These are phyloP conservation scores for Smithsoniella earleae DNA, from an alignment of 163 green algal species.

Conservation along the genomic window DNA sequence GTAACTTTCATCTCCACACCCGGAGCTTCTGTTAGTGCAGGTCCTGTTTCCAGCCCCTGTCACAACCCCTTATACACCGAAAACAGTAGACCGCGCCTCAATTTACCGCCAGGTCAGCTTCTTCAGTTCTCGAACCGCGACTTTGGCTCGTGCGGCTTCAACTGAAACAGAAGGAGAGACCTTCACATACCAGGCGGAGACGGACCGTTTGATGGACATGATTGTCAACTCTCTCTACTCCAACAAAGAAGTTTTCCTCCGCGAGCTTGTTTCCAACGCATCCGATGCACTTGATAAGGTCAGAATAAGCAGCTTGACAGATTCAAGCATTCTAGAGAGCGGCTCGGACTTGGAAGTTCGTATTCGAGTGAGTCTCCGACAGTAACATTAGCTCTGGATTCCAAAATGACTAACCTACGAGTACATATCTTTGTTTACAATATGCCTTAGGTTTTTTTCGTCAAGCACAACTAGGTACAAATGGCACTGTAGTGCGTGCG, in stretches of 20 bases:
- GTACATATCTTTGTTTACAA: background rate
- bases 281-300: slow-evolving; percentile 88
- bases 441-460: too few species aligned
- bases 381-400: slow-evolving; percentile 36
- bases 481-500: too few species aligned
- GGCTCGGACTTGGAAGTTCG: slow-evolving; percentile 78
- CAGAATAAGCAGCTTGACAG: slow-evolving; percentile 46
- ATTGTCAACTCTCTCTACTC: slow-evolving; percentile 98
- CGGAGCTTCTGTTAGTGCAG: too few species aligned
- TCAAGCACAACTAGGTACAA: too few species aligned
- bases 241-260: slow-evolving; percentile 95
- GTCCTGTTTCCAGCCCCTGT: too few species aligned
- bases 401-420: slow-evolving; percentile 35
- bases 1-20: too few species aligned
- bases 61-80: too few species aligned
- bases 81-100: background rate
- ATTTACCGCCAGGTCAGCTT: background rate
- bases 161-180: slow-evolving; percentile 50
- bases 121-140: background rate
- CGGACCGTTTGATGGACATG: slow-evolving; percentile 95
- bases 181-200: slow-evolving; percentile 77
- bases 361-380: slow-evolving; percentile 48
- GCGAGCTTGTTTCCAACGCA: slow-evolving; percentile 90
- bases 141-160: background rate
- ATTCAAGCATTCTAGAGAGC: slow-evolving; percentile 50